Conservation (phyloP, 2,329 filamentous ascomycete genomes). For the Colletotrichum brevisporum region DNA sequence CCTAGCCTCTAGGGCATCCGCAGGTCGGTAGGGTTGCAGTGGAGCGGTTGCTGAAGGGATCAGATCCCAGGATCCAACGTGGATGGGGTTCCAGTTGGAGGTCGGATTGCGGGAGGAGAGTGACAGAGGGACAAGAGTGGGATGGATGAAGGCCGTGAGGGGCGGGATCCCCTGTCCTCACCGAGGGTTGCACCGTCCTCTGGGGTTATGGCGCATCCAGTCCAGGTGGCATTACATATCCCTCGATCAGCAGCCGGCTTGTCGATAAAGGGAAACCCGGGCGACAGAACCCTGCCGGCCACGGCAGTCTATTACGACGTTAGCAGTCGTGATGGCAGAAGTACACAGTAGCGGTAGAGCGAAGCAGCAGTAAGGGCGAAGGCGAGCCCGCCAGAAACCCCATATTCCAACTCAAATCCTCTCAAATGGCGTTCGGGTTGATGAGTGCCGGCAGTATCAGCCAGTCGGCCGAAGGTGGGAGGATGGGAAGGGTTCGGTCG, state of each 20-base stretch:
- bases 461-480: background rate
- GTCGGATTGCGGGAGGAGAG: constrained; percentile 24
- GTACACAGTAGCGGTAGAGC: too few species aligned
- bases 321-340: constrained; percentile 8
- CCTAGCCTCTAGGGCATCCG: constrained; percentile 14
- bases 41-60: constrained; percentile 38
- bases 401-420: constrained; percentile 19
- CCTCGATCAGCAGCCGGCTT: constrained; percentile 15
- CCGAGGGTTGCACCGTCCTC: constrained; percentile 25
- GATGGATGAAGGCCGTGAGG: constrained; percentile 10
- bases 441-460: constrained; percentile 19
- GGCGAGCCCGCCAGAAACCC: constrained; percentile 25
- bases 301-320: constrained; percentile 23
- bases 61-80: constrained; percentile 33
- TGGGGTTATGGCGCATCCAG: constrained; percentile 22
- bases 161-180: constrained; percentile 17
- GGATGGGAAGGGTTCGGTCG: constrained; percentile 29
- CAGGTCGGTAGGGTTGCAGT: constrained; percentile 21
- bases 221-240: background rate
- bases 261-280: constrained; percentile 35
- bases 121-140: constrained; percentile 20
- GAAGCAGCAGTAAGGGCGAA: constrained; percentile 6
- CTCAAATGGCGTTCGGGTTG: constrained; percentile 26
- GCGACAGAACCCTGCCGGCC: constrained; percentile 15
- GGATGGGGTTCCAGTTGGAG: constrained; percentile 24